A percentile compares a stretch with the other conserved stretches of the same genome.
These are phyloP conservation scores for Neopestalotiopsis sp. DNA, from an alignment of 2,329 filamentous ascomycete genomes.

Conservation along the genomic window DNA sequence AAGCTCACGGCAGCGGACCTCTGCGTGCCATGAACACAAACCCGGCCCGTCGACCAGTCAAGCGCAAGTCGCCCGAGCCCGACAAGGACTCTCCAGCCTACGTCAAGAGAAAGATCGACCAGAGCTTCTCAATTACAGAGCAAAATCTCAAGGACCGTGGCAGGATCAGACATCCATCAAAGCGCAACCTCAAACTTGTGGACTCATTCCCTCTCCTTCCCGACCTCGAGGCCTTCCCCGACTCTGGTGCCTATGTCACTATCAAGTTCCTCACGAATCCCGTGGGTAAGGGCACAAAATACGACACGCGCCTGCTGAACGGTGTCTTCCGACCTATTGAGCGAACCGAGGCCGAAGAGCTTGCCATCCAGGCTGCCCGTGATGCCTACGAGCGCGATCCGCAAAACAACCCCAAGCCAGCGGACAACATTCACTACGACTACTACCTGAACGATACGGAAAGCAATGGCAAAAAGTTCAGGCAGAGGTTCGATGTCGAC, in stretches of 20 bases:
- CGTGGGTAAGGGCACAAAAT: constrained; percentile 54
- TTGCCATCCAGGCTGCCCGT: constrained; percentile 53
- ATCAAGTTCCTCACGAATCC: constrained; percentile 73
- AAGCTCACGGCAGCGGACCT: constrained; percentile 52
- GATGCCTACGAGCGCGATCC: constrained; percentile 65
- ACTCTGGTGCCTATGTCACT: constrained; percentile 72
- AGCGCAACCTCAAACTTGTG: constrained; percentile 62
- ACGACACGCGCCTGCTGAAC: constrained; percentile 66
- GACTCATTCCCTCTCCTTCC: constrained; percentile 68
- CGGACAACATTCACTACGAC: constrained; percentile 68
- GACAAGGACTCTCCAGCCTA: constrained; percentile 67
- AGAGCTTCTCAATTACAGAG: constrained; percentile 62
- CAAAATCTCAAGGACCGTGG: constrained; percentile 59
- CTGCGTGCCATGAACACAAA: constrained; percentile 55
- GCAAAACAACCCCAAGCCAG: constrained; percentile 58
- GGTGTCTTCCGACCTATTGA: constrained; percentile 67
- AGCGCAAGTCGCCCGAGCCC: constrained; percentile 61
- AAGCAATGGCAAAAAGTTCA: constrained; percentile 59
- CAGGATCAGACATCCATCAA: constrained; percentile 63
- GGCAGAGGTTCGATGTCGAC: constrained; percentile 63
- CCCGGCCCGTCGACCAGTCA: constrained; percentile 46
- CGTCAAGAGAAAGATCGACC: constrained; percentile 72
- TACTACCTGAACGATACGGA: constrained; percentile 64
- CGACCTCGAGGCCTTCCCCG: constrained; percentile 72
- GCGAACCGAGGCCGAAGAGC: constrained; percentile 59